These are phyloP conservation scores for Neurospora sp. DNA, from an alignment of 495 filamentous ascomycete genomes.

Conservation along the genomic window DNA sequence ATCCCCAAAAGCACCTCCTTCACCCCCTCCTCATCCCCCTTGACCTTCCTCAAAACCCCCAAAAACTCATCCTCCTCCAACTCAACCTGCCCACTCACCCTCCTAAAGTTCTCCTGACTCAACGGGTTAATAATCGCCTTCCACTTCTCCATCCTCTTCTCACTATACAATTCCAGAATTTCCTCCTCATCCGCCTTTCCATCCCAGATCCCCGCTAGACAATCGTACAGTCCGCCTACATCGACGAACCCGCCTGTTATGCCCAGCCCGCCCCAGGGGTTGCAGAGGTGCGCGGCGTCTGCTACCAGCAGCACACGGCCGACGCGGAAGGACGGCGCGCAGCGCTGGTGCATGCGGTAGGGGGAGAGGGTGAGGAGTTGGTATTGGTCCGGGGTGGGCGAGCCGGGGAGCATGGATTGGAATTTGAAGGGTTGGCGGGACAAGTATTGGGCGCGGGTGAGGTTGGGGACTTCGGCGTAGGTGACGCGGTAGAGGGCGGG, in stretches of 20 bases:
- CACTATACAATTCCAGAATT: conserved; percentile 48
- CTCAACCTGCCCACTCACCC: conserved; percentile 25
- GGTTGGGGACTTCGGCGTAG: conserved; percentile 38
- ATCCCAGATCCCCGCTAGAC: conserved; percentile 45
- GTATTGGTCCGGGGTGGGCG: conserved; percentile 43
- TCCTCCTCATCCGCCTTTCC: conserved; percentile 37
- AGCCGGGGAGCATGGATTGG: conserved; percentile 41
- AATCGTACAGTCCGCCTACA: conserved; percentile 47
- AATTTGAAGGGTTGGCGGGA: conserved; percentile 38
- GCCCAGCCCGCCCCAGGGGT: conserved; percentile 49
- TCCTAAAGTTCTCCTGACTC: conserved; percentile 41
- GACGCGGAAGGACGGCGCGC: conserved; percentile 44
- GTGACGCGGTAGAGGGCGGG: conserved; percentile 45
- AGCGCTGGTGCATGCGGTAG: conserved; percentile 48
- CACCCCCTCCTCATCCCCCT: conserved; percentile 18
- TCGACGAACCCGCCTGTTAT: conserved; percentile 54
- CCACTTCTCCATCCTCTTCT: conserved; percentile 47
- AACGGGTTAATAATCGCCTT: conserved; percentile 45
- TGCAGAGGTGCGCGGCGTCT: conserved; percentile 50
- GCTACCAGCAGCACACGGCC: conserved; percentile 48
- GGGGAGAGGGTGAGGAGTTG: conserved; percentile 36
- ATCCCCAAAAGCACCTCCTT: conserved; percentile 20
- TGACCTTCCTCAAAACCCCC: conserved; percentile 25
- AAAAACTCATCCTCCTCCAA: conserved; percentile 31
- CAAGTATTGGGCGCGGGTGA: conserved; percentile 36